Conservation (phyloP, 2,329 filamentous ascomycete species). For the Macrophomina pseudophaseolina region DNA sequence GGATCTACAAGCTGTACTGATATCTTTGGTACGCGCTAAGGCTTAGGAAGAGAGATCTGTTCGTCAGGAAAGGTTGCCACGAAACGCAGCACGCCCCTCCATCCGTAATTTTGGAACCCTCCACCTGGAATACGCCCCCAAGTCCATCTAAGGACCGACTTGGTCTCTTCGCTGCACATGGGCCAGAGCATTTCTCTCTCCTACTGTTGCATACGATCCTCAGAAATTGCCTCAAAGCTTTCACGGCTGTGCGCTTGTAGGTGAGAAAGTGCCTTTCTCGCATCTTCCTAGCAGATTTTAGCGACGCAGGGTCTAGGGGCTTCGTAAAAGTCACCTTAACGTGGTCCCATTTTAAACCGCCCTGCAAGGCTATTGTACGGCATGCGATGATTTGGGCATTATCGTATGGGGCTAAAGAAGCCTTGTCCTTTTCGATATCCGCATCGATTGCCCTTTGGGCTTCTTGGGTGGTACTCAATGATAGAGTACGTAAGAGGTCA, state of each 20-base stretch:
- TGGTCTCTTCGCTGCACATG: neutral
- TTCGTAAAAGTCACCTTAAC: neutral
- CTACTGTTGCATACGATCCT: neutral
- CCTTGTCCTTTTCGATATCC: no score
- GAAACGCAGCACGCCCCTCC: neutral
- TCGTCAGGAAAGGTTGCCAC: neutral
- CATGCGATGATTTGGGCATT: no score
- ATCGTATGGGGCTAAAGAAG: no score
- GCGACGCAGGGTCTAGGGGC: no score
- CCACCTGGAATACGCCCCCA: neutral
- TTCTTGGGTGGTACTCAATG: no score
- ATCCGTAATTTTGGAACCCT: neutral
- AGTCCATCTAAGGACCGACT: neutral
- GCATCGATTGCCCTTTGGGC: no score
- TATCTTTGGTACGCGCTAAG: neutral
- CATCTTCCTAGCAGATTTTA: neutral
- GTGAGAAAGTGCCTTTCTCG: neutral
- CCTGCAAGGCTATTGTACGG: neutral
- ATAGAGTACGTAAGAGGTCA: no score
- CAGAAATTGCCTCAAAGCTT: neutral
- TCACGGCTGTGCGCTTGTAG: neutral
- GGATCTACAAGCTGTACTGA: no score
- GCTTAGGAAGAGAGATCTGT: neutral
- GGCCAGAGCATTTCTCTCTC: neutral
- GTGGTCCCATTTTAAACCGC: neutral